These are phyloP conservation scores for Fomitopsis schrenkii DNA, from an alignment of 1,284 basidiomycete species.

Conservation along the genomic window DNA sequence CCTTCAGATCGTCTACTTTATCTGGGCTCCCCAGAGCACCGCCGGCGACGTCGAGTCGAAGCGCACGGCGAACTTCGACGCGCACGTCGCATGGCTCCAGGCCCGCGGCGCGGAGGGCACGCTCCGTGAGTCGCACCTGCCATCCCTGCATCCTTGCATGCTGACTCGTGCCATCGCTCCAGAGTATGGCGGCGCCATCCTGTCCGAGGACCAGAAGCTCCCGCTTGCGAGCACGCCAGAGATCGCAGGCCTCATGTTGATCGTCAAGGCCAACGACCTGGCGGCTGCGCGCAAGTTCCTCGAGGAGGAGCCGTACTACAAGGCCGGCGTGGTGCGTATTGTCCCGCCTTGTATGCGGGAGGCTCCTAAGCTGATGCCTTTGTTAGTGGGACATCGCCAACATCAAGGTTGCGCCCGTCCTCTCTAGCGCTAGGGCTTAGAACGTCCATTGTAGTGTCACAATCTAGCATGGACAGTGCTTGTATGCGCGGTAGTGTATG, in stretches of 20 bases:
- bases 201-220: background rate
- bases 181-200: background rate
- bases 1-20: background rate
- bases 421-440: background rate
- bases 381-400: background rate
- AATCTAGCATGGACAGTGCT: no score
- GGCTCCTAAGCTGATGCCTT: background rate
- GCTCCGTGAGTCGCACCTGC: background rate
- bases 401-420: background rate
- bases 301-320: background rate
- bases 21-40: background rate
- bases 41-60: background rate
- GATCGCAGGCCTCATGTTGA: background rate
- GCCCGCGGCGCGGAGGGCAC: background rate
- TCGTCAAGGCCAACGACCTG: background rate
- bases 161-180: background rate
- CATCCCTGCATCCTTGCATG: background rate
- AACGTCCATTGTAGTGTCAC: no score
- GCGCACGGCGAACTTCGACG: background rate
- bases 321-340: background rate
- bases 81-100: background rate
- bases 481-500: no score
- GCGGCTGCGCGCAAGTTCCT: background rate
- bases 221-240: background rate
- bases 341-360: background rate